phyloP scores from a whole-genome alignment of 1,284 basidiomycete genomes.

The Phellinidium pouzarii region DNA sequence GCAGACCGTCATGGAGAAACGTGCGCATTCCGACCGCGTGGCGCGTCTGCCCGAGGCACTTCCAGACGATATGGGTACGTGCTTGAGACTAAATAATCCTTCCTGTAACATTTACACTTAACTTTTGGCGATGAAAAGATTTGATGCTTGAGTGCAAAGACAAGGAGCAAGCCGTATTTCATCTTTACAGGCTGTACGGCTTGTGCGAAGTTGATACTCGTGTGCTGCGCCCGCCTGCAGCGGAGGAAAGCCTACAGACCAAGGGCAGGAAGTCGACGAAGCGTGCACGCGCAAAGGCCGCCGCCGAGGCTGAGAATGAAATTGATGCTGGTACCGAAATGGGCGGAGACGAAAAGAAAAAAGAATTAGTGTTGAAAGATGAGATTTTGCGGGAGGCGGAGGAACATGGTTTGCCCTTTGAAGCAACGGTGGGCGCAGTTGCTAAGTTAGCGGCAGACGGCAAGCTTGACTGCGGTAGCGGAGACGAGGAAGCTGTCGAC shows the following conservation, averaged over 20 bases:
- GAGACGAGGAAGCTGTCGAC: slow-evolving; percentile 9
- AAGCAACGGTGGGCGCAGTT: no score
- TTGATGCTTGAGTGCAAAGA: slow-evolving; percentile 93
- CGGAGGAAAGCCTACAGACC: slow-evolving; percentile 41
- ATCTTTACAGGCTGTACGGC: slow-evolving; percentile 74
- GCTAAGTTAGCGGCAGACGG: neutral
- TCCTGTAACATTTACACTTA: neutral
- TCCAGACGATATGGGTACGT: slow-evolving; percentile 58
- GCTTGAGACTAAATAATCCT: neutral
- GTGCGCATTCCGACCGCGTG: slow-evolving; percentile 83
- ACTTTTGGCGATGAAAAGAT: slow-evolving; percentile 39
- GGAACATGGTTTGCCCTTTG: slow-evolving; percentile 6
- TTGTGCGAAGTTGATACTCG: slow-evolving; percentile 31
- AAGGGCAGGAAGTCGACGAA: slow-evolving; percentile 45
- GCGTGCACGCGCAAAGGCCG: slow-evolving; percentile 9
- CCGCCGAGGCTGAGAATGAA: neutral
- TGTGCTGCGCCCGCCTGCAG: slow-evolving; percentile 44
- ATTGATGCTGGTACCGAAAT: neutral
- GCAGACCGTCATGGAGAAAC: slow-evolving; percentile 69
- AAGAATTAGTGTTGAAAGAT: neutral
- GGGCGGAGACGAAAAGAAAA: neutral
- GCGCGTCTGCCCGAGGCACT: slow-evolving; percentile 57
- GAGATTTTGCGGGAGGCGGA: slow-evolving; percentile 13
- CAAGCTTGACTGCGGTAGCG: slow-evolving; percentile 14
- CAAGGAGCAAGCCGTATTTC: slow-evolving; percentile 89